A percentile compares a stretch with the other conserved stretches of the same genome.
Evolutionary conservation across 2,329 filamentous ascomycete genomes (phyloP).

Genomic region (Fusarium tjaetaba): DNA sequence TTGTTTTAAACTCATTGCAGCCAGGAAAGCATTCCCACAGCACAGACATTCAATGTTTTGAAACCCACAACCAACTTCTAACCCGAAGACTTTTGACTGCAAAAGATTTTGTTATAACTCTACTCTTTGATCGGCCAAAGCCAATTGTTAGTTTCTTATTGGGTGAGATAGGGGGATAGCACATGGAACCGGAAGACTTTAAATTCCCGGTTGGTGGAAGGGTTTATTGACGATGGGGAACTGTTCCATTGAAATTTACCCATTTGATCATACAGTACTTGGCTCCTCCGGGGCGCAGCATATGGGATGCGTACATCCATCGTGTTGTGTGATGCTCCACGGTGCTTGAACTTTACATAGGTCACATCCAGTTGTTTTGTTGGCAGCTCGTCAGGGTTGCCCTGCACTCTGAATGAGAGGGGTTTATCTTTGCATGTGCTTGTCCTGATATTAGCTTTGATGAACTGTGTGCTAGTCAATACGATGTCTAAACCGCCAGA

Average conservation of each 20-base stretch:
- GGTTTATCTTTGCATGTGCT: constrained; percentile 32
- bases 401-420: constrained; percentile 13
- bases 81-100: neutral
- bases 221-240: constrained; percentile 1
- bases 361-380: constrained; percentile 18
- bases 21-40: neutral
- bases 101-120: neutral
- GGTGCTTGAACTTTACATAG: constrained; percentile 33
- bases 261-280: constrained; percentile 5
- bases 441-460: constrained; percentile 7
- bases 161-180: neutral
- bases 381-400: constrained; percentile 27
- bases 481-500: constrained; percentile 33
- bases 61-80: constrained; percentile 19
- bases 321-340: constrained; percentile 35
- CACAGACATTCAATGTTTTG: constrained; percentile 13
- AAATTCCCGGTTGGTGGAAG: constrained; percentile 27
- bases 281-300: constrained; percentile 20
- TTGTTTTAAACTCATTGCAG: constrained; percentile 10
- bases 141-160: neutral
- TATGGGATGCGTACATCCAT: constrained; percentile 21
- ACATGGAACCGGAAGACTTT: constrained; percentile 1
- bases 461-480: constrained; percentile 19
- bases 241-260: constrained; percentile 14
- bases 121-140: neutral